Base-by-base conservation (phyloP, 495 filamentous ascomycete genomes). In the Talaromyces adpressus region DNA sequence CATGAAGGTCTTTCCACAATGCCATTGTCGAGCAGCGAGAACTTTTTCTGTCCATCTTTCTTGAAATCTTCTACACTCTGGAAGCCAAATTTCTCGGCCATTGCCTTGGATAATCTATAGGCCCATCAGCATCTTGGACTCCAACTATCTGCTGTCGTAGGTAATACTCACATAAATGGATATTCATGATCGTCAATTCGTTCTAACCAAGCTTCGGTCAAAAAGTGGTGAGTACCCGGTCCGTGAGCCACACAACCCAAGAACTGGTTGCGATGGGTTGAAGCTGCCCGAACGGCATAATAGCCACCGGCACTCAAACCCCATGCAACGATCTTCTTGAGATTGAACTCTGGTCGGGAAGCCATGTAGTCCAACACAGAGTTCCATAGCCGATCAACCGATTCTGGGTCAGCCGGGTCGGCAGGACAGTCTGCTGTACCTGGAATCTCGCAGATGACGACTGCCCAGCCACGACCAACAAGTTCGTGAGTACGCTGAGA, bases 371-470 rank as follows among this genome's bases (percentile, higher is more conserved):
- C 82, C 8, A 93, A 73, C 64, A 91, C 72, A 60, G 82, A 87
- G 32, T 77, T 76, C 74, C 74, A 77, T 25, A 84, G 69, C 1
- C 84, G 76, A 63, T 87, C 84, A 0, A 82, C 75, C 1, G 79
- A 79, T 20, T 72, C 75, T 0, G 79, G 76, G 59, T 87, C 84
- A 1, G 73, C 72, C 3, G 80, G 76, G 62, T 87, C 84, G 0
- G 89, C 88, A 0, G 89, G 90, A 63, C 82, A 90, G 70, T 93
- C 90, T 2, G 88, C 90, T 1, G 90, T 93, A 0, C 90, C 90
- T 0, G 90, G 90, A 63, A 93, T 90, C 74, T 93, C 90, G 25
- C 84, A 80, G 29, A 90, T 77, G 4, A 91, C 77, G 1, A 71
- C 76, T 25, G 72, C 87, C 85, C 81, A 89, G 22, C 82, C 85